Percentiles rank a stretch among this genome's conserved stretches.
phyloP scores from a whole-genome alignment of 352 stramenopile species.

The Salisapilia sapeloensis region DNA sequence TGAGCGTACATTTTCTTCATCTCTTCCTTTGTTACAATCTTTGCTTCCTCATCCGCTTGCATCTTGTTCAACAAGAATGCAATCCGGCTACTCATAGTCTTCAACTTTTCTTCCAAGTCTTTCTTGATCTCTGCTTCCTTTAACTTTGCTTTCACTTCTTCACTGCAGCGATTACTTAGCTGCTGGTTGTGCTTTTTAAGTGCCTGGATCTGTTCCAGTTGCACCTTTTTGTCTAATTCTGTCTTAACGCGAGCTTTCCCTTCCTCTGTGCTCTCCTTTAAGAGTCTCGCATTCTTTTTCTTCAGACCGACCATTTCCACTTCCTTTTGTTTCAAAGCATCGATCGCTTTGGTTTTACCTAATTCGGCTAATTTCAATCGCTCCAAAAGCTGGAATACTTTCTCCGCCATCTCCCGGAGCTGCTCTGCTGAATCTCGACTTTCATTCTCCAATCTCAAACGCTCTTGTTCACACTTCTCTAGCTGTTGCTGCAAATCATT shows the following conservation, averaged over 20 bases:
- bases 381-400: slow-evolving; percentile 92
- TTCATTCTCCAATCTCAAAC: slow-evolving; percentile 90
- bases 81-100: slow-evolving; percentile 84
- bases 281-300: slow-evolving; percentile 87
- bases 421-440: slow-evolving; percentile 90
- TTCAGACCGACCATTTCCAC: slow-evolving; percentile 87
- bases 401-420: slow-evolving; percentile 94
- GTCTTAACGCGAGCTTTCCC: slow-evolving; percentile 86
- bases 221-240: slow-evolving; percentile 87
- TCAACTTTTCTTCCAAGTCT: slow-evolving; percentile 88
- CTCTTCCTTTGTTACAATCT: slow-evolving; percentile 86
- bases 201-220: slow-evolving; percentile 87
- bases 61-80: slow-evolving; percentile 95
- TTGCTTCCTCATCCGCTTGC: slow-evolving; percentile 90
- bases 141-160: slow-evolving; percentile 89
- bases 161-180: slow-evolving; percentile 81
- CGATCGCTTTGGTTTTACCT: slow-evolving; percentile 91
- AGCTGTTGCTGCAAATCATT: slow-evolving; percentile 68
- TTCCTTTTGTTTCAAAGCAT: slow-evolving; percentile 89
- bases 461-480: slow-evolving; percentile 84
- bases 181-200: slow-evolving; percentile 93
- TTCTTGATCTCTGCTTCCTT: slow-evolving; percentile 84
- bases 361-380: slow-evolving; percentile 91
- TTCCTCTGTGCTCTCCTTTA: slow-evolving; percentile 89
- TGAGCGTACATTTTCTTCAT: slow-evolving; percentile 90